phyloP scores from a whole-genome alignment of 2,329 filamentous ascomycete genomes.

The Apiospora koreana region DNA sequence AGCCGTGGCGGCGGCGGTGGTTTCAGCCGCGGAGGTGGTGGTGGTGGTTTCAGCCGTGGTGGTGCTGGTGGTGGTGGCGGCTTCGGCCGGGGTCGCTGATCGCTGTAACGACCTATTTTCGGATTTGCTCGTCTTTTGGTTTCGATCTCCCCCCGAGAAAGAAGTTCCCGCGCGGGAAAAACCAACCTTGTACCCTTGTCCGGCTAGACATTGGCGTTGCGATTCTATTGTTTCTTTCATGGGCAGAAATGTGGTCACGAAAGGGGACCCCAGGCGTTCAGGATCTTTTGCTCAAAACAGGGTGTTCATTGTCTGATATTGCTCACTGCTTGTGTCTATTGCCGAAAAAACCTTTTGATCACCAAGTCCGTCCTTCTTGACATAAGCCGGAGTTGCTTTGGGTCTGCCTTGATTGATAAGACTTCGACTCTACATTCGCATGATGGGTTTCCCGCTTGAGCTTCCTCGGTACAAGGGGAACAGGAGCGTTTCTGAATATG shows the following conservation, averaged over 20 bases:
- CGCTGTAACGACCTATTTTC: background rate
- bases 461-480: background rate
- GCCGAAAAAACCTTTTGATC: background rate
- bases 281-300: conserved; percentile 14
- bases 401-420: background rate
- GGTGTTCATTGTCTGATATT: conserved; percentile 9
- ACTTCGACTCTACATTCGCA: background rate
- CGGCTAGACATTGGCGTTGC: conserved; percentile 14
- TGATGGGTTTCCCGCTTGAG: background rate
- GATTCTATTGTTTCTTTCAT: conserved; percentile 12
- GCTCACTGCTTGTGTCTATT: background rate
- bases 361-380: background rate
- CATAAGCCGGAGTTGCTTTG: background rate
- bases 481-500: background rate
- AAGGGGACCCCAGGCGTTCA: conserved; percentile 17
- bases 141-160: background rate
- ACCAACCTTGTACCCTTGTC: conserved; percentile 5
- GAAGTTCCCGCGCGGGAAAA: background rate
- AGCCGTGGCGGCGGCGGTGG: conserved; percentile 53
- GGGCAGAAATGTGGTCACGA: conserved; percentile 17
- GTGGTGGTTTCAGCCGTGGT: conserved; percentile 41
- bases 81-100: conserved; percentile 17
- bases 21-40: conserved; percentile 64
- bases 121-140: conserved; percentile 5
- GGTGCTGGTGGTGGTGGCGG: conserved; percentile 37